Base-by-base conservation (phyloP, 768 basidiomycete genomes). In the Suillus tomentosus region DNA sequence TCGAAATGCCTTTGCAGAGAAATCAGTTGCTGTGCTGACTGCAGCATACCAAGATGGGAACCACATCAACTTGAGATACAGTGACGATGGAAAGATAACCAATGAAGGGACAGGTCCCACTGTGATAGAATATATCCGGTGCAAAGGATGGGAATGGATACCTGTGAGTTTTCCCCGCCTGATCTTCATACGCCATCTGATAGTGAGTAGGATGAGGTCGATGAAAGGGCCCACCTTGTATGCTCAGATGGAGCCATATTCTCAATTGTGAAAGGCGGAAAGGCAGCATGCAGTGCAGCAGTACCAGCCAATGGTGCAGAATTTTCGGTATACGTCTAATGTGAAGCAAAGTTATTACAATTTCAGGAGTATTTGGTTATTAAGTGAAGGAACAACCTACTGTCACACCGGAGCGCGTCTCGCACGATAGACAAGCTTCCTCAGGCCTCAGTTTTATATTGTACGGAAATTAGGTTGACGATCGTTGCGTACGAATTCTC, bases 121-220 rank as follows among this genome's bases (percentile, higher is more conserved):
- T 0, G 84, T 93, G 5, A 86, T 94, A 0, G 95, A 97, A 74
- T 91, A 91, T 69, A 81, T 88, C 59, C 83, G 94, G 31, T 90
- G 88, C 68, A 85, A 84, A 17, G 88, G 88, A 8, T 96, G 94
- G 88, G 87, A 91, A 68, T 97, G 95, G 95, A 80, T 79, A 48
- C 95, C 95, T 22, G 93, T 94, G 71, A 70, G 87, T 79, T 43
- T 5, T 37, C 37, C 39, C 27, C 34, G 24, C 66, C 65, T 63
- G 14, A 40, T 42, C 56, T 11, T 58, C 17, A 11, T 40, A 17
- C 56, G 5, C 39, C 19, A 17, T 39, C 39, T 58, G 11, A 58
- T 19, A 40, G 24, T 5, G 39, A 67, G 58, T 69, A 95, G 91
- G 84, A 87, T 66, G 76, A 80, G 13, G 68, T 69, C 34, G 91